Evolutionary conservation across 176 grass and related monocot genomes (phyloP).

Genomic region (Eragrostis curvula): DNA sequence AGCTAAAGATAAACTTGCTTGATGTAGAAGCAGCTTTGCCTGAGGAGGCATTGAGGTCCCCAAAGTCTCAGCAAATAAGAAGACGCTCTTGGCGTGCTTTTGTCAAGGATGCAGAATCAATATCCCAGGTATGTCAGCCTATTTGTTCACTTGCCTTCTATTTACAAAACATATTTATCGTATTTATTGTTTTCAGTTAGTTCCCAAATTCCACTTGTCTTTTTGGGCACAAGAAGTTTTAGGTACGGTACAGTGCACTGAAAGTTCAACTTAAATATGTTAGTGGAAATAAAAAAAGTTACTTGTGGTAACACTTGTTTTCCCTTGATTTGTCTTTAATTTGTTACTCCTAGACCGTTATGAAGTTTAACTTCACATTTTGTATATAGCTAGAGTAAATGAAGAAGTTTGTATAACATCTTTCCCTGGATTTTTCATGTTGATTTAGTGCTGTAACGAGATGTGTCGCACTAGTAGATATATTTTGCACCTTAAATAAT

Average conservation of each 20-base stretch:
- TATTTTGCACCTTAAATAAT: background rate
- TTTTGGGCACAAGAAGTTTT: background rate
- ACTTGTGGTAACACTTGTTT: background rate
- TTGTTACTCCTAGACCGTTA: background rate
- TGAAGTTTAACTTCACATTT: background rate
- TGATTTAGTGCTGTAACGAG: background rate
- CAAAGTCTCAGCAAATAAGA: conserved; percentile 65
- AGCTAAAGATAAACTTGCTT: conserved; percentile 85
- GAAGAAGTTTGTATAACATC: background rate
- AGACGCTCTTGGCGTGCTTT: conserved; percentile 82
- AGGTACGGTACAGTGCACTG: background rate
- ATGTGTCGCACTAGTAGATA: background rate
- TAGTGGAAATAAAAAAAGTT: background rate
- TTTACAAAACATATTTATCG: conserved; percentile 6
- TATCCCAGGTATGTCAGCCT: conserved; percentile 72
- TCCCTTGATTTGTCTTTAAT: conserved; percentile 10
- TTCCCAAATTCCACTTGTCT: background rate
- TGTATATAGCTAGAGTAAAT: background rate
- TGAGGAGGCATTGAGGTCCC: conserved; percentile 69
- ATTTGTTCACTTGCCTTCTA: conserved; percentile 20
- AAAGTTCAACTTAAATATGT: too few species aligned
- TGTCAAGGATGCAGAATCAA: conserved; percentile 89
- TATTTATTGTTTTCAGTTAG: conserved; percentile 19
- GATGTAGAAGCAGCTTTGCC: conserved; percentile 91
- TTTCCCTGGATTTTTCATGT: background rate